Percentiles rank a stretch among this genome's conserved stretches.
Conservation (phyloP, 2,329 filamentous ascomycete genomes). For the Aspergillus sp. region DNA sequence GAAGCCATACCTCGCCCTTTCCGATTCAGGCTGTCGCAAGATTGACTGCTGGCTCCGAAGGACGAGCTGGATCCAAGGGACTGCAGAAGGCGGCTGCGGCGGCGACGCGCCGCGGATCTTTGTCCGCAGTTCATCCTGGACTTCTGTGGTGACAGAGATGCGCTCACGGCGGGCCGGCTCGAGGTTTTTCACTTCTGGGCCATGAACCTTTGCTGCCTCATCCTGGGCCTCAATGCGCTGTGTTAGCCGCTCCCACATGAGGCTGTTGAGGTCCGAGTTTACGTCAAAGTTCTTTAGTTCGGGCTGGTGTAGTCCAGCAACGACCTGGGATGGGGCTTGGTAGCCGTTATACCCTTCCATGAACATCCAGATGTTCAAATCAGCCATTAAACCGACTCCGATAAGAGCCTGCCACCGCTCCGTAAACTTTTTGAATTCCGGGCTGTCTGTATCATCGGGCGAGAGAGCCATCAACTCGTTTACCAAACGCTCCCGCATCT, state of each 20-base stretch:
- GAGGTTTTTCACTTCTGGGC: background rate
- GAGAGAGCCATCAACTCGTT: background rate
- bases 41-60: background rate
- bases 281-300: background rate
- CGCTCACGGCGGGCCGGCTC: background rate
- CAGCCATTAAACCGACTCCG: constrained; percentile 15
- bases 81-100: constrained; percentile 8
- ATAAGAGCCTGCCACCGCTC: constrained; percentile 10
- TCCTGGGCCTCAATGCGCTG: background rate
- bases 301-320: background rate
- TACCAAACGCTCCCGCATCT: constrained; percentile 15
- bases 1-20: background rate
- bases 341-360: constrained; percentile 26
- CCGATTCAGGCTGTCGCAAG: background rate
- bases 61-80: constrained; percentile 17
- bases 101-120: constrained; percentile 13
- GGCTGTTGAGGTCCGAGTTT: background rate
- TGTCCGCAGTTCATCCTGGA: constrained; percentile 14
- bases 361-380: constrained; percentile 23
- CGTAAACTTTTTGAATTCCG: constrained; percentile 6
- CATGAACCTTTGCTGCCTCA: background rate
- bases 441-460: background rate
- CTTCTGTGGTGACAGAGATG: background rate
- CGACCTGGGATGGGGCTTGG: background rate
- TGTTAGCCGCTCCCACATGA: background rate